These are phyloP conservation scores for Tetracladium maxilliforme DNA, from an alignment of 2,329 filamentous ascomycete genomes.

Conservation along the genomic window DNA sequence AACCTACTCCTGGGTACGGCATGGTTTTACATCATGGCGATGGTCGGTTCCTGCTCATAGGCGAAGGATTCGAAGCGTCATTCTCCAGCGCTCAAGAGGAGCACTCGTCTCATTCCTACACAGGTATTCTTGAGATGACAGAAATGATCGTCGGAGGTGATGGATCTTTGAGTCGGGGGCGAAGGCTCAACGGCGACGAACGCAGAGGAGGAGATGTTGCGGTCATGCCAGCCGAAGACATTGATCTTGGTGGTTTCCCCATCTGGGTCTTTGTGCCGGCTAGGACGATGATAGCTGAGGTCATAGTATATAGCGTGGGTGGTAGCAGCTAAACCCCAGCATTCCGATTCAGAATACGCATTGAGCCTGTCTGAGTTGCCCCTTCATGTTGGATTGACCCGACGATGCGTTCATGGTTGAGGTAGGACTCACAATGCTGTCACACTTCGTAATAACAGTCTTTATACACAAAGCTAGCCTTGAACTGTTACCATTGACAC, in stretches of 20 bases:
- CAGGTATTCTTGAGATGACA: slow-evolving; percentile 18
- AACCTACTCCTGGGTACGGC: slow-evolving; percentile 18
- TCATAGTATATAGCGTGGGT: slow-evolving; percentile 18
- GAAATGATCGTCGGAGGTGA: slow-evolving; percentile 15
- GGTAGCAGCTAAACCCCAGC: too few relatives aligned
- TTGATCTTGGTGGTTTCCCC: slow-evolving; percentile 39
- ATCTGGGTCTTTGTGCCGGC: slow-evolving; percentile 38
- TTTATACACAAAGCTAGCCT: too few relatives aligned
- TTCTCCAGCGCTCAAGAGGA: slow-evolving; percentile 15
- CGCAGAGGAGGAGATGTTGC: slow-evolving; percentile 15
- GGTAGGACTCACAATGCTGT: too few relatives aligned
- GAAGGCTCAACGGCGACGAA: slow-evolving; percentile 23
- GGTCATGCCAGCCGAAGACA: slow-evolving; percentile 12
- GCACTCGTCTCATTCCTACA: slow-evolving; percentile 20
- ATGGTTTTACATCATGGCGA: slow-evolving; percentile 20
- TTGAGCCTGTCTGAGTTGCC: too few relatives aligned
- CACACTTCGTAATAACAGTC: too few relatives aligned
- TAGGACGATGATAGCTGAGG: slow-evolving; percentile 28
- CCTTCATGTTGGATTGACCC: too few relatives aligned
- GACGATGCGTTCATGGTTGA: too few relatives aligned
- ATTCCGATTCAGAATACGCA: too few relatives aligned
- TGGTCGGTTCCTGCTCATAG: slow-evolving; percentile 19
- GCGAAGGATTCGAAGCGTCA: slow-evolving; percentile 20
- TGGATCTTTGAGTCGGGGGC: slow-evolving; percentile 15
- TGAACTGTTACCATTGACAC: too few relatives aligned